A percentile compares a stretch with the other conserved stretches of the same genome.
phyloP scores from a whole-genome alignment of 208 protist species.

The Acanthamoeba polyphaga region DNA sequence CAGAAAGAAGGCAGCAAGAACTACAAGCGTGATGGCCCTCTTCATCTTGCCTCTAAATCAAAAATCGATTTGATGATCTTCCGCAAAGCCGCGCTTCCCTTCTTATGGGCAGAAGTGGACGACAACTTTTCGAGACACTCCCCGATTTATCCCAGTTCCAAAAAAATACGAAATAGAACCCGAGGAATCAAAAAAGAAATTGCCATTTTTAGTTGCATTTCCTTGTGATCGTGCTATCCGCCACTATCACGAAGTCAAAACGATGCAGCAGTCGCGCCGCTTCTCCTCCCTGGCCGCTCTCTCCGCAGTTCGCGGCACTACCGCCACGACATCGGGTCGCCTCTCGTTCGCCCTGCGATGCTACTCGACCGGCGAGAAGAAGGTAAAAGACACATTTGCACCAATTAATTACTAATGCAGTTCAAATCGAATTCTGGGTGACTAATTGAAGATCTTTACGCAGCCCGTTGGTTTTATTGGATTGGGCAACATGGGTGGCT shows the following conservation, averaged over 20 bases:
- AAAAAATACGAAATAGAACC: neutral
- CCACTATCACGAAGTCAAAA: neutral
- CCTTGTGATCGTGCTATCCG: neutral
- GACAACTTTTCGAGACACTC: neutral
- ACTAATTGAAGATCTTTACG: neutral
- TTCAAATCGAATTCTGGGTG: neutral
- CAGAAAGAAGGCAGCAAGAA: slow-evolving; percentile 1
- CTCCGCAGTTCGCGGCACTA: neutral
- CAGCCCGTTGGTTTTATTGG: slow-evolving; percentile 90
- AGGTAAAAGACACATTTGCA: neutral
- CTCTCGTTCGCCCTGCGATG: neutral
- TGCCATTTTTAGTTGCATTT: neutral
- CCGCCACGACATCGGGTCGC: neutral
- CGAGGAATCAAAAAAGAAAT: neutral
- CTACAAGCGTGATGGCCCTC: neutral
- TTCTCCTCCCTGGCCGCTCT: neutral
- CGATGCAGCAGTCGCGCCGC: slow-evolving; percentile 2
- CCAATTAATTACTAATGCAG: no score
- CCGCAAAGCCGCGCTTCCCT: neutral
- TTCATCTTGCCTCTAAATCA: slow-evolving; percentile 22
- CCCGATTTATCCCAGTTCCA: neutral
- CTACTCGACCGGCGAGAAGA: slow-evolving; percentile 10
- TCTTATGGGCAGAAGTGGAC: neutral
- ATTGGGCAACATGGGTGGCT: slow-evolving; percentile 91
- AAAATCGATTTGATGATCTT: neutral